These are phyloP conservation scores for Amaranthus hypochondriacus DNA, from an alignment of 148 eudicot genomes.

Conservation along the genomic window DNA sequence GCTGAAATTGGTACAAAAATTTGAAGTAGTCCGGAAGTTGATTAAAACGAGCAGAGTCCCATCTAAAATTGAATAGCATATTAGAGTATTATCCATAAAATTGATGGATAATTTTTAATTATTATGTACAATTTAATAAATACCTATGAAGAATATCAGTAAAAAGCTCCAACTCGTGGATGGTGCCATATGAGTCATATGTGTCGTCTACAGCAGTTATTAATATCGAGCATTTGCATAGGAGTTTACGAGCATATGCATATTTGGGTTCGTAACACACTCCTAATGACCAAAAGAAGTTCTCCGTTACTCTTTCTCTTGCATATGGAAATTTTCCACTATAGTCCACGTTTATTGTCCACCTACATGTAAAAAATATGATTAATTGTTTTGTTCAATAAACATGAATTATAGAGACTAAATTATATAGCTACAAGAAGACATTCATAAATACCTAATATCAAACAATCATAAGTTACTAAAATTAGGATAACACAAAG, in stretches of 20 bases:
- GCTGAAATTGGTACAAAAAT: neutral
- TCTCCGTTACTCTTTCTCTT: slow-evolving; percentile 3
- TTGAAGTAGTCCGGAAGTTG: neutral
- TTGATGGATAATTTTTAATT: too few relatives aligned
- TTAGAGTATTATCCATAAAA: too few relatives aligned
- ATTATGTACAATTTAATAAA: too few relatives aligned
- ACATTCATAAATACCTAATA: too few relatives aligned
- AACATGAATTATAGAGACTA: too few relatives aligned
- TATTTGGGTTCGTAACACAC: slow-evolving; percentile 7
- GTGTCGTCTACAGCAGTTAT: neutral
- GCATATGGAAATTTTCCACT: neutral
- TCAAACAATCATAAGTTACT: too few relatives aligned
- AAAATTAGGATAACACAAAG: too few relatives aligned
- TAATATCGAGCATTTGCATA: neutral
- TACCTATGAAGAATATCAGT: neutral
- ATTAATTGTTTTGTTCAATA: too few relatives aligned
- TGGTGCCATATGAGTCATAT: neutral
- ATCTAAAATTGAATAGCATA: neutral
- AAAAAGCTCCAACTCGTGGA: neutral
- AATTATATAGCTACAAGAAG: too few relatives aligned
- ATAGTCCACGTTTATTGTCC: neutral
- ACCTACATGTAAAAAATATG: neutral
- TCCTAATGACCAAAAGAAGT: slow-evolving; percentile 1
- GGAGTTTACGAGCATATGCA: neutral
- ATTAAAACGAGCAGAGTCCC: neutral